Percentiles rank a stretch among this genome's conserved stretches.
Evolutionary conservation across 2,329 filamentous ascomycete genomes (phyloP).

Genomic region (Ophiostoma pallidulum): DNA sequence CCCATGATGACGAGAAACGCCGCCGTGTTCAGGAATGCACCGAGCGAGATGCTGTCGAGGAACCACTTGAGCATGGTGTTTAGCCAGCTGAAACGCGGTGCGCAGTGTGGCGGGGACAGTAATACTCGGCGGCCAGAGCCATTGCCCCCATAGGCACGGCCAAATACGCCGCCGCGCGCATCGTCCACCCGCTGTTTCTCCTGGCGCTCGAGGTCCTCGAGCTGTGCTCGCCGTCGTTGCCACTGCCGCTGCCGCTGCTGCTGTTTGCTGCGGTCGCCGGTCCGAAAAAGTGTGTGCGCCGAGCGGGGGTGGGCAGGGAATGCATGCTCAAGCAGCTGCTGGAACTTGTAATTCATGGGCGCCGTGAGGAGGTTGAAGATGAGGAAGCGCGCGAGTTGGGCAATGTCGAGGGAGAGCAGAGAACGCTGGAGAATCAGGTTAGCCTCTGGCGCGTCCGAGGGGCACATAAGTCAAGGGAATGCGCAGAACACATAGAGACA

Average conservation of each 20-base stretch:
- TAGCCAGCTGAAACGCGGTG: constrained; percentile 28
- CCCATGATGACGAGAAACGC: constrained; percentile 41
- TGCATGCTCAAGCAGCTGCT: constrained; percentile 42
- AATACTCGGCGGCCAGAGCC: not conserved
- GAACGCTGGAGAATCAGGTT: not conserved
- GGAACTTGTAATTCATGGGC: constrained; percentile 50
- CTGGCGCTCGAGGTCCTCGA: constrained; percentile 20
- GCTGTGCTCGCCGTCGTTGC: not conserved
- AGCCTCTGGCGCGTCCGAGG: not conserved
- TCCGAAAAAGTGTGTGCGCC: not conserved
- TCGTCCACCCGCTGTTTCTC: not conserved
- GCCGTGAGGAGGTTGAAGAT: constrained; percentile 42
- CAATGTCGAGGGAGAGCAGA: constrained; percentile 35
- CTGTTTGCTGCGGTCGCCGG: too few species aligned
- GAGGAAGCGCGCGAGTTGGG: constrained; percentile 44
- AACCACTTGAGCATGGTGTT: constrained; percentile 42
- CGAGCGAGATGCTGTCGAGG: constrained; percentile 39
- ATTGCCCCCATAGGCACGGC: too few species aligned
- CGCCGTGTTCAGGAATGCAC: constrained; percentile 36
- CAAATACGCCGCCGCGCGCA: too few species aligned
- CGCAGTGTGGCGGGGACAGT: constrained; percentile 13
- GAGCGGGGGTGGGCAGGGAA: constrained; percentile 37
- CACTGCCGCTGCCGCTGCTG: too few species aligned
- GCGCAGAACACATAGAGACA: not conserved
- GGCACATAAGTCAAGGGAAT: too few species aligned